phyloP scores from a whole-genome alignment of 768 basidiomycete species.

The Tulasnella sp. region DNA sequence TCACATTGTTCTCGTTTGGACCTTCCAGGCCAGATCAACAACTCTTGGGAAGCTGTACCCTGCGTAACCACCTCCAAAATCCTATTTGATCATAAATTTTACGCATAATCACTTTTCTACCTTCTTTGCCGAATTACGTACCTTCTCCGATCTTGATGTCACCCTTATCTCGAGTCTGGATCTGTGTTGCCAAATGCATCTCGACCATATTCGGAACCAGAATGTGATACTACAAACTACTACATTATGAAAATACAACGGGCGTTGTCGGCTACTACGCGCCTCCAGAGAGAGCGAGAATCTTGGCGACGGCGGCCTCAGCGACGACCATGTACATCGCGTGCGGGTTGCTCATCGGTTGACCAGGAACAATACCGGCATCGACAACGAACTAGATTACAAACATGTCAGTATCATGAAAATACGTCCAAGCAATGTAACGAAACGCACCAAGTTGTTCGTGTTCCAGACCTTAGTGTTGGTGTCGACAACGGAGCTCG shows the following conservation, averaged over 20 bases:
- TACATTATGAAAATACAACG: neutral
- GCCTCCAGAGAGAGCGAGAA: constrained; percentile 43
- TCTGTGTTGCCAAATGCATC: too few relatives aligned
- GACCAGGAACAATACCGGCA: constrained; percentile 28
- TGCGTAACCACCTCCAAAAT: too few relatives aligned
- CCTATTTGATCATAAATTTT: too few relatives aligned
- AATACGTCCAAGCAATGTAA: neutral
- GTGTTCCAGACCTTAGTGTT: constrained; percentile 44
- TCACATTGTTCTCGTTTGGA: too few relatives aligned
- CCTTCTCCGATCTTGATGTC: too few relatives aligned
- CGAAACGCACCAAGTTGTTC: constrained; percentile 29
- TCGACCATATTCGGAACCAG: too few relatives aligned
- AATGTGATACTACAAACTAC: too few relatives aligned
- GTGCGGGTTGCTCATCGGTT: constrained; percentile 30
- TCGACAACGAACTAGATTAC: constrained; percentile 37
- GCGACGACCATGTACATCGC: constrained; percentile 36
- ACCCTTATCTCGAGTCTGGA: too few relatives aligned
- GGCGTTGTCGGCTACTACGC: constrained; percentile 25
- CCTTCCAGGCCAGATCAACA: too few relatives aligned
- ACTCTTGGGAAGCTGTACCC: too few relatives aligned
- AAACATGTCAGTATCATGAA: neutral
- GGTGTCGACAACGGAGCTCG: constrained; percentile 40
- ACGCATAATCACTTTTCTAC: too few relatives aligned
- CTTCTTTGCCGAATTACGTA: too few relatives aligned
- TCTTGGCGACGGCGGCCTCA: constrained; percentile 45